Evolutionary conservation across 768 basidiomycete species (phyloP).

Genomic region (Rhodosporidiobolus odoratus): DNA sequence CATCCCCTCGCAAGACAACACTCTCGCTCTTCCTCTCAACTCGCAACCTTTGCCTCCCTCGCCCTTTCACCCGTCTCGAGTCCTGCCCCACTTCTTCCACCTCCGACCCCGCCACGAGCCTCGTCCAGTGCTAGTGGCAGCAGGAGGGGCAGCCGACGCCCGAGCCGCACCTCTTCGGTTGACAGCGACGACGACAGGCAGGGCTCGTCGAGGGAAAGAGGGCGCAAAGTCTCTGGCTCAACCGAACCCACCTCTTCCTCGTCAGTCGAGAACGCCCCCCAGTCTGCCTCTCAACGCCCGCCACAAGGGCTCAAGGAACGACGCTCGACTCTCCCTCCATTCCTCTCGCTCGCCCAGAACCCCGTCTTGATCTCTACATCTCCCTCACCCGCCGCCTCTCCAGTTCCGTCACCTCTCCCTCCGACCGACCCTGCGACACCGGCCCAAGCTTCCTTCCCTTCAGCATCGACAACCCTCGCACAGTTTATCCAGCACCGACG

Average conservation of each 20-base stretch:
- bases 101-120: neutral
- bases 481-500: slow-evolving; percentile 39
- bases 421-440: neutral
- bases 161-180: neutral
- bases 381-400: slow-evolving; percentile 13
- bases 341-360: neutral
- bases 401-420: slow-evolving; percentile 4
- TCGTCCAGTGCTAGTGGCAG: neutral
- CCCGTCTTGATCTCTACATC: slow-evolving; percentile 7
- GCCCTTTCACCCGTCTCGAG: slow-evolving; percentile 17
- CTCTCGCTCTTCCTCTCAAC: slow-evolving; percentile 33
- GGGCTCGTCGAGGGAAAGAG: neutral
- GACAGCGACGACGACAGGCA: neutral
- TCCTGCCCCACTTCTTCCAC: neutral
- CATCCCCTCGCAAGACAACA: slow-evolving; percentile 19
- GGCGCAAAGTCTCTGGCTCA: neutral
- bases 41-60: slow-evolving; percentile 28
- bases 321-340: slow-evolving; percentile 16
- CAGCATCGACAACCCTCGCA: slow-evolving; percentile 23
- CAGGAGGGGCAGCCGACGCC: neutral
- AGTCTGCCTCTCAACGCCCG: neutral
- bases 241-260: neutral
- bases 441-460: slow-evolving; percentile 15
- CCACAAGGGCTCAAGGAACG: slow-evolving; percentile 13
- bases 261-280: neutral